phyloP scores from a whole-genome alignment of 352 stramenopile genomes.

The Globisporangium polare region DNA sequence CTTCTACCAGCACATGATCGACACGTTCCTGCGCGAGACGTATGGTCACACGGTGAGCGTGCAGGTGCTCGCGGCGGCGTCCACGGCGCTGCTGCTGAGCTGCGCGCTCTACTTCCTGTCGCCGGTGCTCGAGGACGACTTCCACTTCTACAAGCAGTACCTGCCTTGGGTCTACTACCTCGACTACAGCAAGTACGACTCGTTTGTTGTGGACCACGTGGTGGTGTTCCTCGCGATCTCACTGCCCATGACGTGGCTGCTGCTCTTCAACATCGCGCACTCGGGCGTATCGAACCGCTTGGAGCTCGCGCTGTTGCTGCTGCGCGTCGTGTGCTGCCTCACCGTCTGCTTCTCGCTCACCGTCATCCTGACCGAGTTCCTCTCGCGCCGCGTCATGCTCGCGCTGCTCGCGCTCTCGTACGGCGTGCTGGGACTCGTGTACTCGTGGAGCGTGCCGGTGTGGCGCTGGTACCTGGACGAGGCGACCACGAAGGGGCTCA shows the following conservation, averaged over 20 bases:
- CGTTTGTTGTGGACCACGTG: slow-evolving; percentile 66
- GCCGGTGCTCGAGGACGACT: slow-evolving; percentile 51
- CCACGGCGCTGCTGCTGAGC: slow-evolving; percentile 45
- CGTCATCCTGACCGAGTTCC: slow-evolving; percentile 73
- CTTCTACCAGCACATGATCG: slow-evolving; percentile 27
- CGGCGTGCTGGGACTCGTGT: slow-evolving; percentile 54
- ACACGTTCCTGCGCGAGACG: slow-evolving; percentile 42
- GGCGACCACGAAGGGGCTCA: slow-evolving; percentile 43
- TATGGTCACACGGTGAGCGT: slow-evolving; percentile 57
- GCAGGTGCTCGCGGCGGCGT: slow-evolving; percentile 43
- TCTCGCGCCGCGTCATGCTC: slow-evolving; percentile 70
- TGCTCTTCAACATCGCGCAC: slow-evolving; percentile 65
- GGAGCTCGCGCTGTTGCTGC: slow-evolving; percentile 47
- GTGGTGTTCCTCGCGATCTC: slow-evolving; percentile 65
- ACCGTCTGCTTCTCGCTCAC: slow-evolving; percentile 66
- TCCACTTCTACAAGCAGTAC: slow-evolving; percentile 46
- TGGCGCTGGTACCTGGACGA: slow-evolving; percentile 80
- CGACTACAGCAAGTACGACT: slow-evolving; percentile 65
- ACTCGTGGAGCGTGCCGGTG: slow-evolving; percentile 73
- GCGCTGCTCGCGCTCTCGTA: slow-evolving; percentile 65
- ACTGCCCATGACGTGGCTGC: slow-evolving; percentile 54
- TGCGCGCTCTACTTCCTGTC: slow-evolving; percentile 48
- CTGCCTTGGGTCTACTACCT: slow-evolving; percentile 48
- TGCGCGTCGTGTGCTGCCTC: slow-evolving; percentile 62
- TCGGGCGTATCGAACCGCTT: slow-evolving; percentile 42